Evolutionary conservation across 2,329 filamentous ascomycete species (phyloP), one percentile per base, ranked within the genome.

Genomic region (Endocalyx cinctus): DNA sequence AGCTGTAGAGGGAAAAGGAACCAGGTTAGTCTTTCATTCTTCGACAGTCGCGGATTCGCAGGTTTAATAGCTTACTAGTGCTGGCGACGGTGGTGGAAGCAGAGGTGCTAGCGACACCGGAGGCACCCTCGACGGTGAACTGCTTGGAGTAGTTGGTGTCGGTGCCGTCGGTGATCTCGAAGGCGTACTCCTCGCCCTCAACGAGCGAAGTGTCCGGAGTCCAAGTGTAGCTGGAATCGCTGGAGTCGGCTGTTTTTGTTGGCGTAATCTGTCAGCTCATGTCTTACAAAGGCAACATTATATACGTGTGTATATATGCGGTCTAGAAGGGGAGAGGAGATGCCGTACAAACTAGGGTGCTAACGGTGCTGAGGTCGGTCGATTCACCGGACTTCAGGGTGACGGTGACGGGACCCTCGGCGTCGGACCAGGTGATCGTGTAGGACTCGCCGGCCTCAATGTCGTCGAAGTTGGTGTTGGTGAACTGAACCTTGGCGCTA

Each of bases 71-170:
- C n/a, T n/a, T n/a, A n/a, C n/a, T n/a, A n/a, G n/a, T n/a, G 29
- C 33, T 41, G 17, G 46, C 35, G 13, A 39, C 34, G 7, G 43
- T 14, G 33, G 38, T 33, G 29, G 31, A 40, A 27, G 39, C 40
- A 20, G 35, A 16, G n/a, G 25, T 28, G 29, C 25, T 29, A 38
- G 34, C 43, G 40, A 48, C 34, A 20, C 39, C 35, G 36, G 34
- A 32, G 16, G 45, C 46, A 27, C 59, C 60, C 12, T 31, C 14
- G 31, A 65, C 43, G 6, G 41, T 11, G 52, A 67, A 72, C 50
- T 56, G 56, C 10, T 37, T 5, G 46, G 61, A 65, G 62, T 65
- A 72, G 66, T 72, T 72, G 50, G 50, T 41, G 10, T 54, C 51
- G 19, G 46, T 49, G 20, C 46, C 48, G 44, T 72, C 67, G 17